Evolutionary conservation across 2,329 filamentous ascomycete genomes (phyloP), one percentile per base, ranked within the genome.

Genomic region (Seiridium unicorne): DNA sequence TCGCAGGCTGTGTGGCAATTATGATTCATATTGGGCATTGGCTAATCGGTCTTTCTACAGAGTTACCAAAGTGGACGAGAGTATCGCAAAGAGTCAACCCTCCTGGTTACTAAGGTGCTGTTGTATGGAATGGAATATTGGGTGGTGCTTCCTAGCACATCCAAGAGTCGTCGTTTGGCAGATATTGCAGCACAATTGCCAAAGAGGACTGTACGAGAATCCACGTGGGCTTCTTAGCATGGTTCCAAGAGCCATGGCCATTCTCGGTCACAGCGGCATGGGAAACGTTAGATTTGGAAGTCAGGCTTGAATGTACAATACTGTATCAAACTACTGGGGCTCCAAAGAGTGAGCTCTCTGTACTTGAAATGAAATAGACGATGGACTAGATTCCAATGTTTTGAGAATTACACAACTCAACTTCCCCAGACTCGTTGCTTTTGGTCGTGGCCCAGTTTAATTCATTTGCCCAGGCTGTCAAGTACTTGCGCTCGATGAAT

Each of bases 61-160:
- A 93, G 76, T 77, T 93, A 57, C 89, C 89, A 60, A 93, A 98
- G 80, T 98, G 94, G 94, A 98, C 94, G 68, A 89, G 93, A 78
- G 89, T 98, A 64, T 96, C 92, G 65, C 94, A 98, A 77, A 84
- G 94, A 77, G 73, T 97, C 74, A 98, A 98, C 77, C 94, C 94
- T 61, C 93, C 94, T 51, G 94, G 94, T 79, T 98, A 94, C 78
- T 97, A 88, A 79, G 64, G 57, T 18, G 34, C 34, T n/a, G 34
- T 4, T 53, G 32, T 31, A 34, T 38, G 49, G 49, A 53, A 35
- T 11, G 47, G 44, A 8, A 49, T 49, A 3, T 26, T 26, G 18
- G 18, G 18, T 26, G 18, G 18, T 26, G 18, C 18, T 26, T 26
- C 2, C 18, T 26, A 26, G 18, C 18, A 26, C 18, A 26, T 26